Conservation (phyloP, 805 yeast genomes). For the Yamadazyma endophytica region DNA sequence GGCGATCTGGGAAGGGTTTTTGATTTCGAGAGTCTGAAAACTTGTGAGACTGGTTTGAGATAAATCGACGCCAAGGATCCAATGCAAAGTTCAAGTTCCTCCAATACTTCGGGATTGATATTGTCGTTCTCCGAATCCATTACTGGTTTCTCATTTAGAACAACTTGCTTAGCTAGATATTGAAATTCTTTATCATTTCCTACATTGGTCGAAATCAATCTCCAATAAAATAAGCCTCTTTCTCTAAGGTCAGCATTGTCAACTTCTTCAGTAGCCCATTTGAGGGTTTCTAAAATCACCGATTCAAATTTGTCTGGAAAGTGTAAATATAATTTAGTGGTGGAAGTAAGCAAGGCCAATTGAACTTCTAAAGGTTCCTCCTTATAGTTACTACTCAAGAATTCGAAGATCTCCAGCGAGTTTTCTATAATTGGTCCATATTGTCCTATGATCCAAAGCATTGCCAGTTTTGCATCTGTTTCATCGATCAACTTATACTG, state of each 20-base stretch:
- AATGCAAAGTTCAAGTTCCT: conserved; percentile 76
- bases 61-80: conserved; percentile 84
- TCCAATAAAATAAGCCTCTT: conserved; percentile 82
- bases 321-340: conserved; percentile 62
- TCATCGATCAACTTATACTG: conserved; percentile 53
- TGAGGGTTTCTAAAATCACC: conserved; percentile 55
- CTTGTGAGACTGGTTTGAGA: conserved; percentile 76
- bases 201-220: conserved; percentile 51
- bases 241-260: conserved; percentile 86
- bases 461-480: conserved; percentile 71
- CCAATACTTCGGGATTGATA: conserved; percentile 64
- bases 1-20: conserved; percentile 48
- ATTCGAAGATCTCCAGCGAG: conserved; percentile 34
- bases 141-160: conserved; percentile 57
- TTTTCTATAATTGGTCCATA: conserved; percentile 48
- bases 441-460: conserved; percentile 83
- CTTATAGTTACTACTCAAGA: conserved; percentile 42
- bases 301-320: conserved; percentile 52
- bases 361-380: conserved; percentile 76
- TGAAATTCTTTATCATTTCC: conserved; percentile 34
- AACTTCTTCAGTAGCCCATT: conserved; percentile 66
- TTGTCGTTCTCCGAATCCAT: conserved; percentile 66
- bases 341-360: conserved; percentile 66
- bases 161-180: conserved; percentile 39
- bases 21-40: conserved; percentile 62